phyloP scores from a whole-genome alignment of 352 stramenopile genomes.

The Globisporangium spinosum region DNA sequence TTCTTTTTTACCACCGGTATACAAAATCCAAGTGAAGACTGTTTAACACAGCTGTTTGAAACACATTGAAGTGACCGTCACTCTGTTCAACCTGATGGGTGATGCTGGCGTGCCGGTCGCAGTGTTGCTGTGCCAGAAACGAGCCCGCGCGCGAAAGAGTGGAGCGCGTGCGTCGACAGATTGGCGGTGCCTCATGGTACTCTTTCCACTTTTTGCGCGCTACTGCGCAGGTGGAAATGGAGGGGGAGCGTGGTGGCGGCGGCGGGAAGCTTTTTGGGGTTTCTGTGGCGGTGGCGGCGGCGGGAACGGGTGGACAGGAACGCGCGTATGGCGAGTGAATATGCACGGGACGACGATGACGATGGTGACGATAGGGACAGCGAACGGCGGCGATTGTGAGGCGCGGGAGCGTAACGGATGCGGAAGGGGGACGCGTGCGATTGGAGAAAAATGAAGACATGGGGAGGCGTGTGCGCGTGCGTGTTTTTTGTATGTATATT shows the following conservation, averaged over 20 bases:
- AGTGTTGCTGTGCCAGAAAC: background rate
- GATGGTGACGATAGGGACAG: background rate
- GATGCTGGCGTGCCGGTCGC: conserved; percentile 3
- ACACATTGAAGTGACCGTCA: conserved; percentile 6
- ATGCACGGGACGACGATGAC: background rate
- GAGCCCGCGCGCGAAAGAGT: conserved; percentile 31
- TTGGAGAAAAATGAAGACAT: background rate
- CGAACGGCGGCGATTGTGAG: background rate
- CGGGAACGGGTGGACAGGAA: conserved; percentile 3
- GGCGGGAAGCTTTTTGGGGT: background rate
- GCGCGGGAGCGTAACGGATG: background rate
- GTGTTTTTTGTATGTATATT: conserved; percentile 5
- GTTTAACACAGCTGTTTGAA: background rate
- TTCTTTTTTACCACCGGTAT: background rate
- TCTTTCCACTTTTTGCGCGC: conserved; percentile 71
- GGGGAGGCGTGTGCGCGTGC: background rate
- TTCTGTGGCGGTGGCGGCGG: background rate
- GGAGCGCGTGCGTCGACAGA: conserved; percentile 45
- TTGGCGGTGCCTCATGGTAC: conserved; percentile 30
- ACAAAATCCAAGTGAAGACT: background rate
- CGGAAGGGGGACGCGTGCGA: background rate
- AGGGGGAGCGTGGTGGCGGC: background rate
- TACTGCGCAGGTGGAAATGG: conserved; percentile 31
- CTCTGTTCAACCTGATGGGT: background rate
- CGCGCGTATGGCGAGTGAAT: background rate